phyloP scores from a whole-genome alignment of 2,329 filamentous ascomycete genomes.

The Chalara sp. region DNA sequence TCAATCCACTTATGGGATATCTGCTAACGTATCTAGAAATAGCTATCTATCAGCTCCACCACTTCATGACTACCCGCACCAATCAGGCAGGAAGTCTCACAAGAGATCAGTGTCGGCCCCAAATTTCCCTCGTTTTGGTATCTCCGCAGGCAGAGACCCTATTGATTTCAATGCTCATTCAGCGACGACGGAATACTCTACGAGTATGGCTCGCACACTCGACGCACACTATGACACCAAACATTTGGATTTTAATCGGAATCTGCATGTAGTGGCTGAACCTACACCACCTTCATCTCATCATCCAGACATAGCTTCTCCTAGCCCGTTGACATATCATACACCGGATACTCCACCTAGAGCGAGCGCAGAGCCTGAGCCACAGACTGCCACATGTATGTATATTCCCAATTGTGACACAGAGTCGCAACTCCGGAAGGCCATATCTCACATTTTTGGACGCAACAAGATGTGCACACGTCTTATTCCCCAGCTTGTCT shows the following conservation, averaged over 20 bases:
- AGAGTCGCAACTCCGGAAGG: conserved; percentile 59
- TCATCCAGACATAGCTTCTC: conserved; percentile 17
- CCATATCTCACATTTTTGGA: conserved; percentile 75
- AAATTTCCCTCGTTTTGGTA: too few species aligned
- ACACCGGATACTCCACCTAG: conserved; percentile 19
- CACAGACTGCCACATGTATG: conserved; percentile 36
- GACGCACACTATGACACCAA: neutral
- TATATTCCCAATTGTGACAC: conserved; percentile 52
- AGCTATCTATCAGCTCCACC: too few species aligned
- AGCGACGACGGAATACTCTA: too few species aligned
- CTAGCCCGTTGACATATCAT: conserved; percentile 5
- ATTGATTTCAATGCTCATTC: too few species aligned
- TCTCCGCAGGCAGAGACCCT: too few species aligned
- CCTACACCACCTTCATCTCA: conserved; percentile 23
- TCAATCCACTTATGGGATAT: too few species aligned
- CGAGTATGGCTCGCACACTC: too few species aligned
- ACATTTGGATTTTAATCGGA: neutral
- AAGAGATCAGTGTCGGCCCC: too few species aligned
- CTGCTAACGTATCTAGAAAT: too few species aligned
- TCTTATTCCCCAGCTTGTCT: conserved; percentile 60
- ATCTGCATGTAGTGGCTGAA: conserved; percentile 14
- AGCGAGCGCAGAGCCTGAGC: conserved; percentile 7
- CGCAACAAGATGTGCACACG: conserved; percentile 75
- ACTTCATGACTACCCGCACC: too few species aligned
- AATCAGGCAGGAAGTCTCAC: too few species aligned